Percentiles rank a stretch among this genome's conserved stretches.
Evolutionary conservation across 768 basidiomycete genomes (phyloP).

Genomic region (Leccinum disarticulatum): DNA sequence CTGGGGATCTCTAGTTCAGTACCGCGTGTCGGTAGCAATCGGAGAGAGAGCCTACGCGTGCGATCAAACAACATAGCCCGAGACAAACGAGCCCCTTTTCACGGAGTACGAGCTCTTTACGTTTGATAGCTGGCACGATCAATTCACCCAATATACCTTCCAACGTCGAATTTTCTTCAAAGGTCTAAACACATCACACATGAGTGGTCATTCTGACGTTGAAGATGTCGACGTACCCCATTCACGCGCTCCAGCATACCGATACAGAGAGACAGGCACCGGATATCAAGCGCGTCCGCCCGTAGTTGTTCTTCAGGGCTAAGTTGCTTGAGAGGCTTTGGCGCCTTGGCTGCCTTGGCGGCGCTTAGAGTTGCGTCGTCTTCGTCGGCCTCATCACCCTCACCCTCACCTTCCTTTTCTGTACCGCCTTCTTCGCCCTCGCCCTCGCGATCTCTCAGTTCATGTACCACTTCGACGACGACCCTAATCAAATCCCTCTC

Average conservation of each 20-base stretch:
- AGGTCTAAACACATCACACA: slow-evolving; percentile 35
- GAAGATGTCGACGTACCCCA: slow-evolving; percentile 50
- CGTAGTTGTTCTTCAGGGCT: slow-evolving; percentile 58
- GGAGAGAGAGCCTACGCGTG: slow-evolving; percentile 32
- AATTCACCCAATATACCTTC: slow-evolving; percentile 74
- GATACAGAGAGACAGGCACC: slow-evolving; percentile 74
- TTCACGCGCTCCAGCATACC: slow-evolving; percentile 87
- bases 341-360: slow-evolving; percentile 15
- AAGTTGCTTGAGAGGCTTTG: slow-evolving; percentile 38
- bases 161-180: slow-evolving; percentile 68
- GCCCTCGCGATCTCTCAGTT: slow-evolving; percentile 51
- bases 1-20: slow-evolving; percentile 8
- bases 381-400: slow-evolving; percentile 11
- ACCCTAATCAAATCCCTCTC: slow-evolving; percentile 87
- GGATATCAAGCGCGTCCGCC: slow-evolving; percentile 65
- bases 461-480: slow-evolving; percentile 85
- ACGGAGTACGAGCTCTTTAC: slow-evolving; percentile 72
- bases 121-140: slow-evolving; percentile 86
- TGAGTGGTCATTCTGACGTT: neutral
- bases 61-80: slow-evolving; percentile 77
- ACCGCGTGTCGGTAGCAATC: neutral
- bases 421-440: slow-evolving; percentile 42
- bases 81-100: slow-evolving; percentile 69
- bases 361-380: slow-evolving; percentile 5
- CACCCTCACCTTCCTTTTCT: slow-evolving; percentile 34